phyloP scores from a whole-genome alignment of 1,284 basidiomycete species.

The Salmacisia buchloeana region DNA sequence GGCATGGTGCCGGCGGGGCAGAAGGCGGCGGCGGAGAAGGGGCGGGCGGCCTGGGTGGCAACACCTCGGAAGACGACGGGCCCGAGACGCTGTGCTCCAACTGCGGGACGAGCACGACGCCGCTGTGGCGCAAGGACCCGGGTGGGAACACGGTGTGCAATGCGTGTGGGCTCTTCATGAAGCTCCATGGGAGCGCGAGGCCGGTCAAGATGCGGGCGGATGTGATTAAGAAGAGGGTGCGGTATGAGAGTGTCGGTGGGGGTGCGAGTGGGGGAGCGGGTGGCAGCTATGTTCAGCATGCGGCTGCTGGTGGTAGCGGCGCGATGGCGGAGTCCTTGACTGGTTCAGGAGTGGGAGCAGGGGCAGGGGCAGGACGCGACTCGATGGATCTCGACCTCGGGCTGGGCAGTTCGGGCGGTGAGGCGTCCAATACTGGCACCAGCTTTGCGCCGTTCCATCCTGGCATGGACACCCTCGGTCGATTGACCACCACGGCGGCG shows the following conservation, averaged over 20 bases:
- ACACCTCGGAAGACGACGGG: constrained; percentile 13
- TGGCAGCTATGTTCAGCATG: background rate
- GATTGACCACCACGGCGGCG: background rate
- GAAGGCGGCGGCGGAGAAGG: background rate
- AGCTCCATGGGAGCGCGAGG: constrained; percentile 40
- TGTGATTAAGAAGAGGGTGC: constrained; percentile 42
- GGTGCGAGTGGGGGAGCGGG: background rate
- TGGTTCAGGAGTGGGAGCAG: background rate
- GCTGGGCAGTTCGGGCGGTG: too few species aligned
- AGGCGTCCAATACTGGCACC: background rate
- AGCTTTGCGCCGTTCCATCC: background rate
- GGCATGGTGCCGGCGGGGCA: background rate
- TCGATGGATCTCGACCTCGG: constrained; percentile 3
- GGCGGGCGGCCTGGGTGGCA: background rate
- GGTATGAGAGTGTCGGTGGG: constrained; percentile 24
- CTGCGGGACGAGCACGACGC: constrained; percentile 46
- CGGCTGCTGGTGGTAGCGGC: background rate
- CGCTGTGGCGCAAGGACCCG: constrained; percentile 45
- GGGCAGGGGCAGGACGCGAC: background rate
- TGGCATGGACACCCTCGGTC: background rate
- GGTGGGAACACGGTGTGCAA: constrained; percentile 16
- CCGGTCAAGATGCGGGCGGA: constrained; percentile 44
- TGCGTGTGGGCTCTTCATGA: constrained; percentile 20
- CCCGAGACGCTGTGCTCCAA: constrained; percentile 39
- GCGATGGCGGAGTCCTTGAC: background rate